A percentile compares a stretch with the other conserved stretches of the same genome.
Evolutionary conservation across 2,329 filamentous ascomycete species (phyloP).

Genomic region (Neonectria faginata): DNA sequence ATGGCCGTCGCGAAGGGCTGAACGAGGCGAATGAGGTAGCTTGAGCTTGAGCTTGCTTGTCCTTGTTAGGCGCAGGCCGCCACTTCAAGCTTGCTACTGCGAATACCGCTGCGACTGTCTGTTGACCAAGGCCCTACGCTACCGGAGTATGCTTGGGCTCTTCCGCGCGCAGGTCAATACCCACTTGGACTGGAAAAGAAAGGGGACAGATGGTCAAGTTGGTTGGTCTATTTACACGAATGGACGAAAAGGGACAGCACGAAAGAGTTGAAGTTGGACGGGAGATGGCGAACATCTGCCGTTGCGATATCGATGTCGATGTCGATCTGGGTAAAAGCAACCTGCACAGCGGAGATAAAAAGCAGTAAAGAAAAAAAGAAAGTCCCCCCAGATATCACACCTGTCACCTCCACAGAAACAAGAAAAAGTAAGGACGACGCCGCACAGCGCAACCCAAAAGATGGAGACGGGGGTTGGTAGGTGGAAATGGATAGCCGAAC

Average conservation of each 20-base stretch:
- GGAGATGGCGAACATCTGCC: neutral
- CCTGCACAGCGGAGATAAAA: neutral
- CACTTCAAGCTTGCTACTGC: neutral
- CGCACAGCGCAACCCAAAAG: neutral
- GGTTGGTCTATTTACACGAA: neutral
- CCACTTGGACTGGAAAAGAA: neutral
- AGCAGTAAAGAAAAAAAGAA: neutral
- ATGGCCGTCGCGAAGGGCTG: conserved; percentile 14
- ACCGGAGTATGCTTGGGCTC: neutral
- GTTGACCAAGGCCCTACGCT: neutral
- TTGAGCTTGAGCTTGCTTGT: neutral
- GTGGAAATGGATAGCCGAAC: conserved; percentile 26
- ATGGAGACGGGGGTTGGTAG: conserved; percentile 2
- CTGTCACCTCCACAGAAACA: conserved; percentile 6
- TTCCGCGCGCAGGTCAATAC: neutral
- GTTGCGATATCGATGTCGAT: neutral
- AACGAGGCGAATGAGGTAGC: neutral
- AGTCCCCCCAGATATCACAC: neutral
- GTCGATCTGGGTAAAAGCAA: neutral
- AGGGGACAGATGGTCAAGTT: neutral
- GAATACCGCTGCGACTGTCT: neutral
- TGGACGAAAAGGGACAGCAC: neutral
- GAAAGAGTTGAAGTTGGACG: neutral
- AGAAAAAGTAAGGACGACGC: neutral
- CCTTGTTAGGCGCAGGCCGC: neutral